Percentiles rank a stretch among this genome's conserved stretches.
Evolutionary conservation across 176 grass and related monocot genomes (phyloP).

Genomic region (Elaeis guineensis): DNA sequence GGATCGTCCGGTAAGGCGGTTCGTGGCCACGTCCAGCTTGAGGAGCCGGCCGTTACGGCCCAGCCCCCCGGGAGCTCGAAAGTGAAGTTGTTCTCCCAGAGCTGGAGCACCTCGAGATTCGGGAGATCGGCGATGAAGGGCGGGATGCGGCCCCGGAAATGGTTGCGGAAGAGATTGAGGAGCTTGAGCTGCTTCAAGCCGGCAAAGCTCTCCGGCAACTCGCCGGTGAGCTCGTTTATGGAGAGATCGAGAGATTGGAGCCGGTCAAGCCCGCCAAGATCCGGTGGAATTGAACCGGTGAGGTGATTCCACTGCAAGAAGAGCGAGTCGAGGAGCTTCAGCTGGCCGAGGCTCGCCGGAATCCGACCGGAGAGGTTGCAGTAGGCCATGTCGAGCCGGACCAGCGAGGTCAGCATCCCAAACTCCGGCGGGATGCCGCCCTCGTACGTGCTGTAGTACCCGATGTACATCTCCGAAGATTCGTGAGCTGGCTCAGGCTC

Average conservation of each 20-base stretch:
- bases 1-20: constrained; percentile 50
- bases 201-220: constrained; percentile 38
- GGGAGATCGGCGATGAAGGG: constrained; percentile 35
- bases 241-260: constrained; percentile 67
- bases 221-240: constrained; percentile 64
- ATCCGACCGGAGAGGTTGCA: constrained; percentile 55
- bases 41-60: constrained; percentile 45
- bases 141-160: constrained; percentile 54
- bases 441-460: constrained; percentile 62
- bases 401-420: constrained; percentile 27
- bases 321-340: constrained; percentile 48
- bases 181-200: constrained; percentile 32
- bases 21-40: constrained; percentile 49
- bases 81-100: constrained; percentile 84
- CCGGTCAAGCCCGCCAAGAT: constrained; percentile 28
- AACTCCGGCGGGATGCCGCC: constrained; percentile 64
- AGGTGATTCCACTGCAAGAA: constrained; percentile 60
- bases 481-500: constrained; percentile 11
- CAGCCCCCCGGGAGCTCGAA: constrained; percentile 29
- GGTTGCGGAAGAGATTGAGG: constrained; percentile 64
- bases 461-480: constrained; percentile 46
- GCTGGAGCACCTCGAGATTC: constrained; percentile 56
- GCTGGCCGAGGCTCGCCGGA: constrained; percentile 41
- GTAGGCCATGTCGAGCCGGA: constrained; percentile 53
- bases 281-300: constrained; percentile 32